Base-by-base conservation (phyloP, 768 basidiomycete species). In the Lactarius psammicola region DNA sequence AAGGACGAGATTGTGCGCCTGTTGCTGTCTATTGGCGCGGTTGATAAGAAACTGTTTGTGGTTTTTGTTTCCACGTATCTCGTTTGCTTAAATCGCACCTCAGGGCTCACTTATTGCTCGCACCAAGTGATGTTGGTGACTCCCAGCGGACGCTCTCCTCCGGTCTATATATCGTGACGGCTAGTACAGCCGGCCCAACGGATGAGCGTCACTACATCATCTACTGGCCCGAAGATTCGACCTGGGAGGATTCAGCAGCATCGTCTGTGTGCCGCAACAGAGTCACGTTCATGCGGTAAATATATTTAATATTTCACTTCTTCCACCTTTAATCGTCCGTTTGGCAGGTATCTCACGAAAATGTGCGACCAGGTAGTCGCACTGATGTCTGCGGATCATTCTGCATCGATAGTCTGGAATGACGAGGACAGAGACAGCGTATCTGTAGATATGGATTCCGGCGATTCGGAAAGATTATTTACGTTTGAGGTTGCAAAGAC, bases 231-330 rank as follows among this genome's bases (percentile, higher is more conserved):
- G 2, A 46, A 46, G 77, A 82, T 34, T 78, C 74, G 1, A 86
- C 85, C 0, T 87, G 86, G 86, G 72, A 81, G 55, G 84, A 86
- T 71, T 74, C 76, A 17, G 80, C 83, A 0, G 49, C 74, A 9
- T 75, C 79, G 0, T 74, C 82, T 4, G 78, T 83, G 51, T 70
- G 77, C 30, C 79, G 81, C 13, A 87, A 85, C 73, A 78, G 86
- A 4, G 76, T 82, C 2, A 84, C 86, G 0, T 87, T 87, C 68
- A 86, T 87, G 84, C 75, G 86, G 86, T 84, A 72, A 42, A 73
- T 10, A 28, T 13, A 18, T n/a, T 4, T 66, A 11, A 28, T 51
- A 40, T 46, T 18, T 17, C 10, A 4, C 36, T 56, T n/a, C n/a
- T n/a, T 42, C 40, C n/a, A 36, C 15, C 38, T 17, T 26, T 7